Conservation (phyloP, 352 stramenopile genomes). For the Phytopythium ostracodes region DNA sequence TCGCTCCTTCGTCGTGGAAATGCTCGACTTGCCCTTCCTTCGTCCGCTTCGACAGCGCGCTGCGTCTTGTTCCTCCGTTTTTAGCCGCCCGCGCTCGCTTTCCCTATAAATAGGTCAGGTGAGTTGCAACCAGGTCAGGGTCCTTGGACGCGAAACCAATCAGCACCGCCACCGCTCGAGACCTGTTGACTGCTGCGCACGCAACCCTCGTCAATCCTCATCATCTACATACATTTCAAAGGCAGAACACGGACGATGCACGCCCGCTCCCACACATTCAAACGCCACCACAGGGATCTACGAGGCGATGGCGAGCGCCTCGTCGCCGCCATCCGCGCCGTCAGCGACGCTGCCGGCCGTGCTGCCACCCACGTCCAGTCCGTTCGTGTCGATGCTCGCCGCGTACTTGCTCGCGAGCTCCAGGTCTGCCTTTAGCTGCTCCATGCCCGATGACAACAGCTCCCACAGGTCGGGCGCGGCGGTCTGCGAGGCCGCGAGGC, state of each 20-base stretch:
- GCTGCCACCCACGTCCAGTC: slow-evolving; percentile 4
- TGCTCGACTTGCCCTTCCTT: neutral
- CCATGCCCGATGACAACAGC: slow-evolving; percentile 82
- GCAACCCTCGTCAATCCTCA: neutral
- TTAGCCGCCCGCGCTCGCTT: neutral
- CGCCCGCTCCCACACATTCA: neutral
- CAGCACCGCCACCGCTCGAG: neutral
- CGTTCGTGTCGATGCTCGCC: slow-evolving; percentile 64
- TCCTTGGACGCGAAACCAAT: slow-evolving; percentile 1
- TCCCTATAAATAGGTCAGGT: slow-evolving; percentile 1
- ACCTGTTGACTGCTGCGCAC: neutral
- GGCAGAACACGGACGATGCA: neutral
- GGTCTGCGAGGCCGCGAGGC: slow-evolving; percentile 44
- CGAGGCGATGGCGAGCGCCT: slow-evolving; percentile 49
- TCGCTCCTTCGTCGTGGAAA: neutral
- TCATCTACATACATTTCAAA: slow-evolving; percentile 5
- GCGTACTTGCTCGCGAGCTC: slow-evolving; percentile 86
- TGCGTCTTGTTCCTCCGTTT: neutral
- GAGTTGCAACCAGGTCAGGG: neutral
- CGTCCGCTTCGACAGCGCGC: neutral
- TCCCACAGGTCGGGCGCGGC: slow-evolving; percentile 80
- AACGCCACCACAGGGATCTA: slow-evolving; percentile 15
- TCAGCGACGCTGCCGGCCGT: slow-evolving; percentile 28
- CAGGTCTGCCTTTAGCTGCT: slow-evolving; percentile 85
- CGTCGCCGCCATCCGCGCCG: slow-evolving; percentile 36